Conservation (phyloP, 257 asterid genomes). For the Haberlea rhodopensis region DNA sequence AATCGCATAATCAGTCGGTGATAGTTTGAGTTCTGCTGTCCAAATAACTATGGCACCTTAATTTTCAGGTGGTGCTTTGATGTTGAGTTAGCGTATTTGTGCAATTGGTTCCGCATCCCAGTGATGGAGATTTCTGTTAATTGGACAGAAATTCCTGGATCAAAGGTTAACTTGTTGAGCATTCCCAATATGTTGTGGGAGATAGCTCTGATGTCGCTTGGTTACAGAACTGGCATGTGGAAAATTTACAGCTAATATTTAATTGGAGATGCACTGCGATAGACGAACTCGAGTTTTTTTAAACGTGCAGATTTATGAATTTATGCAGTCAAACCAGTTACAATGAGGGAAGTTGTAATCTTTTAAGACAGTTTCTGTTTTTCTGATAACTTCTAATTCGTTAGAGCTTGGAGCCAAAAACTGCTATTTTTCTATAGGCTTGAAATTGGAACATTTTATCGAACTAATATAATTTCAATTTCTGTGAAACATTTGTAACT, state of each 20-base stretch:
- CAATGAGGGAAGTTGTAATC: slow-evolving; percentile 14
- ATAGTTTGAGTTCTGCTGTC: not conserved
- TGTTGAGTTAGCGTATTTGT: slow-evolving; percentile 81
- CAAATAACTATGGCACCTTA: not conserved
- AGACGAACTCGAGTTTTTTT: not conserved
- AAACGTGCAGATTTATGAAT: slow-evolving; percentile 12
- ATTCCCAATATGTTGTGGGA: slow-evolving; percentile 98
- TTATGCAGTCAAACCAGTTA: slow-evolving; percentile 12
- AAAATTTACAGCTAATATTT: slow-evolving; percentile 40
- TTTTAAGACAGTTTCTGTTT: slow-evolving; percentile 16
- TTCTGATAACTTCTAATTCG: slow-evolving; percentile 12
- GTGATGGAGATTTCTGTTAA: slow-evolving; percentile 80
- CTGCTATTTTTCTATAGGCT: not conserved
- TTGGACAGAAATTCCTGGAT: slow-evolving; percentile 94
- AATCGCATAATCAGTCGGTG: no score
- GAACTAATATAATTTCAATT: no score
- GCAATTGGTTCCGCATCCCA: slow-evolving; percentile 66
- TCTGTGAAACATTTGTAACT: no score
- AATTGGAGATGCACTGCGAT: not conserved
- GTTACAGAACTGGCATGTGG: slow-evolving; percentile 88
- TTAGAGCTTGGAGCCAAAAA: not conserved
- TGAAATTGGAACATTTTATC: no score
- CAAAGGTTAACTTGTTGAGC: slow-evolving; percentile 80
- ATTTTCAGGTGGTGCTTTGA: slow-evolving; percentile 92
- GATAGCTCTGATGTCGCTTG: slow-evolving; percentile 86